Percentiles rank a stretch among this genome's conserved stretches.
These are phyloP conservation scores for Kluyveromyces sp. DNA, from an alignment of 1,139 yeast genomes.

Conservation along the genomic window DNA sequence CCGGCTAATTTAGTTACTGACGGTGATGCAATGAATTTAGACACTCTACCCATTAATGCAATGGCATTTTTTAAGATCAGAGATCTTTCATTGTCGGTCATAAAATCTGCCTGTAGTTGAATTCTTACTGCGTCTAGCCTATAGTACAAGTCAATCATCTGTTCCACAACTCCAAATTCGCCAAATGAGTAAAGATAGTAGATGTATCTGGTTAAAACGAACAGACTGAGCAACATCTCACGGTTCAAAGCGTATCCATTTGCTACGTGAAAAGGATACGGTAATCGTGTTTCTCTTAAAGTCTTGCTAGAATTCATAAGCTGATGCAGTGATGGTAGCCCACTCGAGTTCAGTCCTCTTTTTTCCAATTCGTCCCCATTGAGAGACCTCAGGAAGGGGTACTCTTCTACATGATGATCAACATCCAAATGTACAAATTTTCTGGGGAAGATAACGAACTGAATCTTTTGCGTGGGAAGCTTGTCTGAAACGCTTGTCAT, in stretches of 20 bases:
- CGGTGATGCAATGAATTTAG: conserved; percentile 53
- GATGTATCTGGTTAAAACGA: conserved; percentile 54
- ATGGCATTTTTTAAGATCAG: conserved; percentile 55
- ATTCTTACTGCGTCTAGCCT: conserved; percentile 60
- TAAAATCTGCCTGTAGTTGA: conserved; percentile 47
- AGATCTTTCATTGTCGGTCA: conserved; percentile 52
- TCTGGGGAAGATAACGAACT: conserved; percentile 56
- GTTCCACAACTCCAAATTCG: conserved; percentile 54
- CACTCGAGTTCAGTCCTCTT: conserved; percentile 9
- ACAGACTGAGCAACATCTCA: conserved; percentile 53
- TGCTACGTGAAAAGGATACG: conserved; percentile 45
- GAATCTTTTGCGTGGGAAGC: conserved; percentile 48
- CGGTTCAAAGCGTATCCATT: conserved; percentile 42
- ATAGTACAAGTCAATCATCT: conserved; percentile 46
- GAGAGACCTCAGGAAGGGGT: conserved; percentile 29
- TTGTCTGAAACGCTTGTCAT: conserved; percentile 40
- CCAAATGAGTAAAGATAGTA: conserved; percentile 67
- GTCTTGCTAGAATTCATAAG: conserved; percentile 11
- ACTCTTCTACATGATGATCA: conserved; percentile 25
- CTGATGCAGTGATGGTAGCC: conserved; percentile 40
- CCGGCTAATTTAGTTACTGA: conserved; percentile 30
- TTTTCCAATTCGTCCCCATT: conserved; percentile 17
- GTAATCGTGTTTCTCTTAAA: conserved; percentile 38
- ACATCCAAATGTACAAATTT: conserved; percentile 38
- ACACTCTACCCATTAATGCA: conserved; percentile 53